Base-by-base conservation (phyloP, 2,329 filamentous ascomycete genomes). In the Alternaria triticimaculans region DNA sequence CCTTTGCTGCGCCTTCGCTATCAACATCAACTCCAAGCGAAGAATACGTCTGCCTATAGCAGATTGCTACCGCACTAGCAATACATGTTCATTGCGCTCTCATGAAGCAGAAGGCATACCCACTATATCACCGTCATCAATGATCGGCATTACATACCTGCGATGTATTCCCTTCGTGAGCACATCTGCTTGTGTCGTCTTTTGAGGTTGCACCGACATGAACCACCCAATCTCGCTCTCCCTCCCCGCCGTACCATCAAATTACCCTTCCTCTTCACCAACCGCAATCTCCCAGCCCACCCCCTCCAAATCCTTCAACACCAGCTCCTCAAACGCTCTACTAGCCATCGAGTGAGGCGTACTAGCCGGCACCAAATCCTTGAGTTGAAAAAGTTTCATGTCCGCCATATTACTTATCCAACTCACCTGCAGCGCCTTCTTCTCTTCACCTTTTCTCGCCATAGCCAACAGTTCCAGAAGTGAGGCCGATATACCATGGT, bases 211-310 rank as follows among this genome's bases (percentile, higher is more conserved):
- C 28, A 12, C 28, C 11, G 12, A 2, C 26, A 28, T 2, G 0
- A 28, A 12, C 0, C 2, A 2, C 10, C 26, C 26, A 0, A 2
- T 30, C 2, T 3, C 5, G 6, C 28, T 33, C 12, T 3, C 14
- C 28, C 0, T 33, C 14, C 2, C 30, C 12, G 6, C 2, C 3
- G 30, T 33, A 33, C 30, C 30, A 0, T 2, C 3, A 33, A 37
- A 0, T 37, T 5, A 37, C 14, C 1, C 5, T 4, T 4, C 30
- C 30, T 4, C 0, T 8, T 37, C 33, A 4, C 3, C 37, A 11
- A 41, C 1, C 37, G 4, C 2, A 11, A 41, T 18, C 15, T 41
- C 37, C 37, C n/a, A 41, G 15, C 37, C 37, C 5, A 41, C 37
- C 37, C 15, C 5, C 37, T 18, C 37, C n/a, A 41, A 11, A 41